These are phyloP conservation scores for Phaeolepiota aurea DNA, from an alignment of 768 basidiomycete genomes.

Conservation along the genomic window DNA sequence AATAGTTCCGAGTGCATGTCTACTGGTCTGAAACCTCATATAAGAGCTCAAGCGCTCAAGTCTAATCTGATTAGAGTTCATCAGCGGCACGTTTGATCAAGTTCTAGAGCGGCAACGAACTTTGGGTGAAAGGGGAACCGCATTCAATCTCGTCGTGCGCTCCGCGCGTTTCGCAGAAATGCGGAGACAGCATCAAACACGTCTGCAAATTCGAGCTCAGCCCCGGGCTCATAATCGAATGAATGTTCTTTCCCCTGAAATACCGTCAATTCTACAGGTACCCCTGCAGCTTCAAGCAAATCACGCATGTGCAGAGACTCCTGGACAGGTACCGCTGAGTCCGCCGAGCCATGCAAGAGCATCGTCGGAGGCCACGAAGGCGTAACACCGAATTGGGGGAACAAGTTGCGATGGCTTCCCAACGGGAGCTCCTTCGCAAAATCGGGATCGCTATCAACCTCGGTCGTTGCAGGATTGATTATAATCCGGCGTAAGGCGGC, in stretches of 20 bases:
- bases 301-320: slow-evolving; percentile 31
- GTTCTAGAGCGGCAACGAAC: neutral
- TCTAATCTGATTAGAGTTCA: too few relatives aligned
- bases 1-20: too few relatives aligned
- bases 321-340: slow-evolving; percentile 32
- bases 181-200: slow-evolving; percentile 26
- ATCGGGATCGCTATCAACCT: neutral
- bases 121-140: neutral
- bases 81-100: too few relatives aligned
- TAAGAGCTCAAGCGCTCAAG: too few relatives aligned
- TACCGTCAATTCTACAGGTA: slow-evolving; percentile 23
- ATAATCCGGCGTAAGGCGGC: slow-evolving; percentile 22
- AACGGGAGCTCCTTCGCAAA: neutral
- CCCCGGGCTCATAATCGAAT: slow-evolving; percentile 42
- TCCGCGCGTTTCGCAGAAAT: slow-evolving; percentile 20
- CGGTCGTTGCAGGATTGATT: neutral
- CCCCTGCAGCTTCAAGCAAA: slow-evolving; percentile 25
- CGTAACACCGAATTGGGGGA: slow-evolving; percentile 39
- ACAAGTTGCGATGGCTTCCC: slow-evolving; percentile 22
- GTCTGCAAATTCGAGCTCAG: slow-evolving; percentile 19
- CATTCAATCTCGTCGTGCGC: neutral
- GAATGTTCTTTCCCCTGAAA: slow-evolving; percentile 42
- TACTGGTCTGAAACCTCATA: too few relatives aligned
- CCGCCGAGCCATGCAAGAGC: slow-evolving; percentile 40
- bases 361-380: slow-evolving; percentile 39